A percentile compares a stretch with the other conserved stretches of the same genome.
phyloP scores from a whole-genome alignment of 208 protist species.

The Wallacemonas sp. region DNA sequence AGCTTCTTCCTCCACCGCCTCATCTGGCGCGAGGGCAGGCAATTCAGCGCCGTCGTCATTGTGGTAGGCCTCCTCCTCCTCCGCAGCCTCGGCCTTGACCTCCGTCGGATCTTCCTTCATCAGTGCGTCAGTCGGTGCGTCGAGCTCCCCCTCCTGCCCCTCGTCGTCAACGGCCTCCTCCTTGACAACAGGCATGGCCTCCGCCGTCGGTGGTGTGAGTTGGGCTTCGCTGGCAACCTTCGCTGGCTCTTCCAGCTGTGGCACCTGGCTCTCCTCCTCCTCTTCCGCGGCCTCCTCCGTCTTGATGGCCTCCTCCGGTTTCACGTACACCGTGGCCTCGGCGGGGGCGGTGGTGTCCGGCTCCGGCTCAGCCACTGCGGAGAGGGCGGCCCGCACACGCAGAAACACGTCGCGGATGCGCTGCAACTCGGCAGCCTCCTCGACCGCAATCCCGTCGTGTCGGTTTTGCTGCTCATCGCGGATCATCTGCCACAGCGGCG shows the following conservation, averaged over 20 bases:
- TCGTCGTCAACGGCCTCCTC: not conserved
- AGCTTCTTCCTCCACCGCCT: not conserved
- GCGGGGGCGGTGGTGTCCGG: not conserved
- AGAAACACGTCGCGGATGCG: not conserved
- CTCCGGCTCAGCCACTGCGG: not conserved
- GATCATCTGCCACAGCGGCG: not conserved
- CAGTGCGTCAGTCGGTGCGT: not conserved
- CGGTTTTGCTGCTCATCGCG: slow-evolving; percentile 5
- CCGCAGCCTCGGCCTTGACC: not conserved
- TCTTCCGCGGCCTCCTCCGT: not conserved
- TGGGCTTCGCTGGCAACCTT: slow-evolving; percentile 3
- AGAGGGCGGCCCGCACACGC: not conserved
- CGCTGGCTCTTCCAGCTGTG: too few species aligned
- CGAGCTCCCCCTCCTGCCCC: not conserved
- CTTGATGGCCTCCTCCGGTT: not conserved
- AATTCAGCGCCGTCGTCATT: too few species aligned
- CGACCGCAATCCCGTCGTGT: not conserved
- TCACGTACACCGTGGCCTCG: not conserved
- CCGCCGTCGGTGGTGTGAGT: not conserved
- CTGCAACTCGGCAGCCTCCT: not conserved
- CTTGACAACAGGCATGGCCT: slow-evolving; percentile 1
- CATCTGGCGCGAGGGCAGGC: too few species aligned
- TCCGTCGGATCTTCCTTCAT: not conserved
- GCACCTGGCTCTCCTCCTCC: too few species aligned
- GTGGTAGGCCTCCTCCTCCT: too few species aligned